Evolutionary conservation across 179 eudicot genomes (phyloP), one percentile per base, ranked within the genome.

Genomic region (Actinidia chinensis): DNA sequence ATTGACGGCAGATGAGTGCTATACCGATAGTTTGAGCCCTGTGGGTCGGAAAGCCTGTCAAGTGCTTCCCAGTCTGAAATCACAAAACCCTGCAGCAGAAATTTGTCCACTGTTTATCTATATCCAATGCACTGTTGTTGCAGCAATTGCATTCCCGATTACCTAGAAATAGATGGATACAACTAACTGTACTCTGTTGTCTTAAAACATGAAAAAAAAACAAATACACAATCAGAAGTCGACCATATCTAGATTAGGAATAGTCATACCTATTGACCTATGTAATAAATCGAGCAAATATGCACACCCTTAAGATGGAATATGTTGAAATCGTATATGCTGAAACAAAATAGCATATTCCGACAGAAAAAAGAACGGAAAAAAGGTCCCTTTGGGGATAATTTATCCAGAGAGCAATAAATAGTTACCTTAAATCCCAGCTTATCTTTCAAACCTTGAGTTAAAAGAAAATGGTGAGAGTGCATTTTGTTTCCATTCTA

Each of bases 41-140:
- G 79, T 46, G 97, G 97, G 70, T 76, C 71, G 75, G 83, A 87
- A 40, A 95, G 89, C 81, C 85, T 80, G 79, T 95, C 98, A 80
- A 95, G 86, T 70, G 90, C 98, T 82, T 90, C 92, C 93, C 95
- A 95, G 75, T 95, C 98, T 42, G 97, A 88, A 69, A 95, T 90
- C 60, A 95, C 86, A 84, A 93, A 83, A 51, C 97, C 98, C 97
- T 95, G 90, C 83, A 84, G 75, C 73, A 84, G 50, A 76, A 51
- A 22, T 67, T 54, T 17, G 13, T 4, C 28, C 50, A 52, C 22
- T 51, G 43, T 67, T 66, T 22, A 22, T 48, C 65, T 66, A 42
- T 2, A 40, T 67, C 14, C 13, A 48, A 50, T 48, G n/a, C 63
- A 64, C 25, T 65, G 20, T 10, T 33, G 8, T 50, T n/a, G 13